Conservation (phyloP, 2,329 filamentous ascomycete genomes). For the Clonostachys rosea region DNA sequence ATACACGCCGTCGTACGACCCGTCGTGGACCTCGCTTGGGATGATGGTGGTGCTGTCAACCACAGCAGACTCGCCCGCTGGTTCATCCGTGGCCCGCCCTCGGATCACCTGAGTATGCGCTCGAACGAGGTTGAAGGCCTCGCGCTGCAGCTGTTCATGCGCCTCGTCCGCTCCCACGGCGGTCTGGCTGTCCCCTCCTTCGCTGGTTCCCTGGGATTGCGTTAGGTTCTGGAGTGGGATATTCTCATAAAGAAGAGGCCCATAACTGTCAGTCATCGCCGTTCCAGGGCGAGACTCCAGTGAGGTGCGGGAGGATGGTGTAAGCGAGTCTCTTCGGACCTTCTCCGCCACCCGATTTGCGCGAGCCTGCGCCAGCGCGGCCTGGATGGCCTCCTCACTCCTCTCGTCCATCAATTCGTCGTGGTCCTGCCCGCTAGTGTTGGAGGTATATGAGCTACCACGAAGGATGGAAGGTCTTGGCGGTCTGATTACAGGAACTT, state of each 20-base stretch:
- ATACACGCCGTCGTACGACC: constrained; percentile 32
- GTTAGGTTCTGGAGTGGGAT: constrained; percentile 25
- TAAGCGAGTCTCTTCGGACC: constrained; percentile 26
- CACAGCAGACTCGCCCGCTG: background rate
- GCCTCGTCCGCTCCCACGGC: constrained; percentile 3
- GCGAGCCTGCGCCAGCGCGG: constrained; percentile 36
- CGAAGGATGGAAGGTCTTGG: constrained; percentile 36
- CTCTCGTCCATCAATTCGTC: constrained; percentile 16
- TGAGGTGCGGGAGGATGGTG: constrained; percentile 25
- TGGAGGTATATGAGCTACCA: constrained; percentile 31
- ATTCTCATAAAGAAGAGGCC: too few relatives aligned
- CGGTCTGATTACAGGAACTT: background rate
- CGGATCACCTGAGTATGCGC: constrained; percentile 27
- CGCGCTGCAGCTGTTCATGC: constrained; percentile 11
- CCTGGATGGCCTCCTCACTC: constrained; percentile 19
- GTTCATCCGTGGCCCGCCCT: constrained; percentile 4
- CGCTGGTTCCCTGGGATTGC: background rate
- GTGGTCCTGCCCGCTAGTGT: constrained; percentile 16
- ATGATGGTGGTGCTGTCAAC: background rate
- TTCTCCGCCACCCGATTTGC: constrained; percentile 34
- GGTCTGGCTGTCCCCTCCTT: constrained; percentile 4
- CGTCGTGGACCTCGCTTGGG: constrained; percentile 27
- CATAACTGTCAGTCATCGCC: constrained; percentile 13
- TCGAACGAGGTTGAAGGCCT: constrained; percentile 35
- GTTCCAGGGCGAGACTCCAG: constrained; percentile 27